Conservation (phyloP, 208 protist species). For the Trypanosoma melophagium region DNA sequence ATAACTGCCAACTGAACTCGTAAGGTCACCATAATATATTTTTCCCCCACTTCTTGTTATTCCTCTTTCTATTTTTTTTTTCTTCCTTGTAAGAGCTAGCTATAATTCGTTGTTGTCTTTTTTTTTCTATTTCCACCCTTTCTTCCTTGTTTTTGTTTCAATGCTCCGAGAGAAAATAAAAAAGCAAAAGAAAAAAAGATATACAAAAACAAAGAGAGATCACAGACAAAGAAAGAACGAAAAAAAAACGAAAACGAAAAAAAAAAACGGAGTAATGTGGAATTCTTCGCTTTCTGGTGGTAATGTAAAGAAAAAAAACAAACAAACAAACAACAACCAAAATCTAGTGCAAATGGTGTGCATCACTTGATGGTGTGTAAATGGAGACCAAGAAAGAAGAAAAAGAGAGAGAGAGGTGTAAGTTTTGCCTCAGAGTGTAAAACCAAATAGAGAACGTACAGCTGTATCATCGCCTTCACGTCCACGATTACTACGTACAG, state of each 20-base stretch:
- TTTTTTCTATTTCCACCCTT: no score
- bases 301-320: neutral
- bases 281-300: neutral
- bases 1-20: slow-evolving; percentile 84
- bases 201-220: neutral
- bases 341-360: neutral
- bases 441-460: slow-evolving; percentile 63
- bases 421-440: slow-evolving; percentile 24
- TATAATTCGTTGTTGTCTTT: no score
- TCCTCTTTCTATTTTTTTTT: neutral
- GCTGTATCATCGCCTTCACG: slow-evolving; percentile 24
- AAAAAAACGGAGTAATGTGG: neutral
- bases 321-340: neutral
- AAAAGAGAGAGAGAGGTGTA: neutral
- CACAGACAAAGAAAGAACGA: neutral
- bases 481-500: slow-evolving; percentile 43
- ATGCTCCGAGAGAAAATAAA: no score
- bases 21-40: slow-evolving; percentile 72
- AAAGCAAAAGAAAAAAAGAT: neutral
- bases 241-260: slow-evolving; percentile 15
- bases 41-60: neutral
- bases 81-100: no score
- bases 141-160: no score
- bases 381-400: neutral
- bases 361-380: no score